A percentile compares a stretch with the other conserved stretches of the same genome.
These are phyloP conservation scores for Termitomyces sp. DNA, from an alignment of 768 basidiomycete species.

Conservation along the genomic window DNA sequence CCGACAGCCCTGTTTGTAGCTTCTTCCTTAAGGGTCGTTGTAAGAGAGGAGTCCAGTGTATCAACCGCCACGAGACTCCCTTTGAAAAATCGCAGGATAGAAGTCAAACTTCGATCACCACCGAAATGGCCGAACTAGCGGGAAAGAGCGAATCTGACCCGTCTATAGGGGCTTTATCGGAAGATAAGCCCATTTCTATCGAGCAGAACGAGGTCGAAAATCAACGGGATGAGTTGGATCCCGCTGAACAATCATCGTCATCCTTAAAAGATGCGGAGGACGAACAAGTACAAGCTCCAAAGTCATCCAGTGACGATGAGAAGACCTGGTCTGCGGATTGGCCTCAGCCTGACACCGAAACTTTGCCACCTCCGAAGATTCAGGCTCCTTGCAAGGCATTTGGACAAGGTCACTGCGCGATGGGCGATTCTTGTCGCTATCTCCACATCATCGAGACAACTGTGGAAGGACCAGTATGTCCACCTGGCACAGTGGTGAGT, in stretches of 20 bases:
- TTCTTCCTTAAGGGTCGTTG: neutral
- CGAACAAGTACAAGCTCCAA: neutral
- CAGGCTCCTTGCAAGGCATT: conserved; percentile 26
- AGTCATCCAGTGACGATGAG: conserved; percentile 10
- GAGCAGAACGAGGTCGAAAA: neutral
- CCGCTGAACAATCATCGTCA: neutral
- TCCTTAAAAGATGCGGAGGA: neutral
- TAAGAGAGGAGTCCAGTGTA: neutral
- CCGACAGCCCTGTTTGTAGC: neutral
- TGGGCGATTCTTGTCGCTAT: conserved; percentile 23
- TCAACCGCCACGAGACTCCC: neutral
- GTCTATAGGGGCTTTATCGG: neutral
- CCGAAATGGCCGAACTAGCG: neutral
- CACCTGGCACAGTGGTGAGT: conserved; percentile 1
- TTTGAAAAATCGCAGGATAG: neutral
- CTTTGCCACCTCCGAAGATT: conserved; percentile 7
- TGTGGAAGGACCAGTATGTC: conserved; percentile 5
- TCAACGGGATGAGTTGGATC: neutral
- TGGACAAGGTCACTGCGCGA: conserved; percentile 28
- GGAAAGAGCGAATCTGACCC: neutral
- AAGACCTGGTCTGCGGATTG: conserved; percentile 14
- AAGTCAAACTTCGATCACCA: neutral
- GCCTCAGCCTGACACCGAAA: conserved; percentile 8
- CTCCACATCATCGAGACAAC: conserved; percentile 19
- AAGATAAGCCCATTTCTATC: neutral